Evolutionary conservation across 257 asterid genomes (phyloP).

Genomic region (Gentiana straminea): DNA sequence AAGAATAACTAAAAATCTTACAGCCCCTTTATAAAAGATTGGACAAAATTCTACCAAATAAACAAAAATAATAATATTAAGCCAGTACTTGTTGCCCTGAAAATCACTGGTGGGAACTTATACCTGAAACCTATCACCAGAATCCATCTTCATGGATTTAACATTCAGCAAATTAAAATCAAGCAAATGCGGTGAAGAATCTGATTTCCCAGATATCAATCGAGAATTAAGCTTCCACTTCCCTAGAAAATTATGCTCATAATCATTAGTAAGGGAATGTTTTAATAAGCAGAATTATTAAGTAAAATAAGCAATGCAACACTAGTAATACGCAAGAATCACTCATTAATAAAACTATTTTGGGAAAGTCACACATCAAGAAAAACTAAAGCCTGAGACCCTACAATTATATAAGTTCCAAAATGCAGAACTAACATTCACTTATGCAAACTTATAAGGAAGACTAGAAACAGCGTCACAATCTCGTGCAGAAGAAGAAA

Average conservation of each 20-base stretch:
- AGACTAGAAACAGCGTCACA: background rate
- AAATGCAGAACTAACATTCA: background rate
- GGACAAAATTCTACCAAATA: background rate
- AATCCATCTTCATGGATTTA: constrained; percentile 19
- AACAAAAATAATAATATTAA: background rate
- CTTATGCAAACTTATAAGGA: background rate
- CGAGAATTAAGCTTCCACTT: constrained; percentile 30
- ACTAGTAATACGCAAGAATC: background rate
- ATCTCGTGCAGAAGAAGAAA: background rate
- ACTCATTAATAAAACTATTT: background rate
- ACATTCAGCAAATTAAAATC: constrained; percentile 19
- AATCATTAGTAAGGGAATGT: background rate
- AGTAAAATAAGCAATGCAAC: background rate
- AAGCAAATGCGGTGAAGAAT: constrained; percentile 20
- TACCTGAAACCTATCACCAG: constrained; percentile 39
- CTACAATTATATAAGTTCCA: background rate
- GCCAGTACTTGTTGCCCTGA: background rate
- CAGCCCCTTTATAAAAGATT: background rate
- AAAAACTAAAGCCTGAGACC: background rate
- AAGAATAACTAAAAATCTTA: background rate
- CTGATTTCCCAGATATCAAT: constrained; percentile 21
- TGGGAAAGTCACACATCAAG: constrained; percentile 1
- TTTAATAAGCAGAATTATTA: background rate
- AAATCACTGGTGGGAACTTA: background rate
- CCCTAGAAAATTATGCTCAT: constrained; percentile 26